Conservation (phyloP, 805 yeast species). For the Saccharomycopsis amapae region DNA sequence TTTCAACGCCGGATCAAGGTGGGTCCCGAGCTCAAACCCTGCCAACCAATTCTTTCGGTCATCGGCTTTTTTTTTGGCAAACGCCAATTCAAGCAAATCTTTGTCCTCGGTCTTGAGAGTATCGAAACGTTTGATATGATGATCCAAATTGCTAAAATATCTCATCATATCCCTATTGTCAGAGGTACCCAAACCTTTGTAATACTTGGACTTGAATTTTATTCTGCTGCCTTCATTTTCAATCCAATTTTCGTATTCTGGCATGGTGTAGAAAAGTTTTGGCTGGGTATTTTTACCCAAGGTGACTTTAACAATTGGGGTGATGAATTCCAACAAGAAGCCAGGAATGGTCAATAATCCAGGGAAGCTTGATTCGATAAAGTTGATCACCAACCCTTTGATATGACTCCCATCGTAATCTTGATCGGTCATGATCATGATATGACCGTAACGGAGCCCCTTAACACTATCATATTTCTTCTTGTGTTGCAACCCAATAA, state of each 20-base stretch:
- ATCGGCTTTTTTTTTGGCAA: slow-evolving; percentile 91
- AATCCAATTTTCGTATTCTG: slow-evolving; percentile 93
- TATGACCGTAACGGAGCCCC: slow-evolving; percentile 85
- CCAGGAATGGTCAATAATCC: slow-evolving; percentile 88
- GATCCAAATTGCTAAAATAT: slow-evolving; percentile 78
- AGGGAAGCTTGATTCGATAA: slow-evolving; percentile 88
- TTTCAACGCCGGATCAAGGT: slow-evolving; percentile 66
- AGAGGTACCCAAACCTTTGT: slow-evolving; percentile 98
- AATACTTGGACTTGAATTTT: slow-evolving; percentile 90
- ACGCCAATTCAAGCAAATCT: slow-evolving; percentile 79
- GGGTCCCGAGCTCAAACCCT: slow-evolving; percentile 86
- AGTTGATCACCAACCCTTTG: slow-evolving; percentile 90
- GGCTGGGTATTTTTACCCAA: slow-evolving; percentile 54
- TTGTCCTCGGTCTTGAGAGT: slow-evolving; percentile 73
- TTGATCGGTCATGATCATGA: slow-evolving; percentile 99
- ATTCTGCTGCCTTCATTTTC: slow-evolving; percentile 66
- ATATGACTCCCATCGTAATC: slow-evolving; percentile 99
- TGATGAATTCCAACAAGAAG: slow-evolving; percentile 85
- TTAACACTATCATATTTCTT: slow-evolving; percentile 69
- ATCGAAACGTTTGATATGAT: slow-evolving; percentile 80
- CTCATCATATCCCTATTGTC: slow-evolving; percentile 74
- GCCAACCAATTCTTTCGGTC: slow-evolving; percentile 97
- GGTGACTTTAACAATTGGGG: slow-evolving; percentile 92
- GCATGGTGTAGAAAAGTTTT: slow-evolving; percentile 79
- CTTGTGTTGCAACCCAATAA: slow-evolving; percentile 91